Base-by-base conservation (phyloP, 164 flowering plant genomes). In the Cinnamomum chago region DNA sequence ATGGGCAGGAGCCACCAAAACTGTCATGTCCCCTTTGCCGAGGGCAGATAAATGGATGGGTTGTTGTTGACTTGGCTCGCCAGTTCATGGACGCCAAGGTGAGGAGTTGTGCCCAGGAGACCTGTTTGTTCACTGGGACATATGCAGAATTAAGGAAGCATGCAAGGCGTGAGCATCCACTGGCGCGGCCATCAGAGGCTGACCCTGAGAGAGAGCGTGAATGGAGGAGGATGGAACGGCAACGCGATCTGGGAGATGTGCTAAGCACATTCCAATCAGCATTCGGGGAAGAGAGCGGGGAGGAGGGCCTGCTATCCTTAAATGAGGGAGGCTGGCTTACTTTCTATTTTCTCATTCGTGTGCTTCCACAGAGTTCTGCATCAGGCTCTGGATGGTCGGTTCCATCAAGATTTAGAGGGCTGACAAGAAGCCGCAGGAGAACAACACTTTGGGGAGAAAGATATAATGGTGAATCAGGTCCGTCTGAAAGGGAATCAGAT, bases 1-100 rank as follows among this genome's bases (percentile, higher is more conserved):
- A 83, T 70, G 58, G 78, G 23, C 71, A 76, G 58, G 67, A 50
- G 35, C 78, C 65, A 67, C 72, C 76, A 28, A 84, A 88, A 78
- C 80, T 92, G 17, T 66, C 84, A 6, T 95, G 99, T 81, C 99
- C 99, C 3, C 89, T 93, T 0, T 95, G 99, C 75, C 86, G 99
- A 1, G 98, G 98, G 12, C 74, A 82, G 58, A 77, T 93, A 14
- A 84, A 82, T 22, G 93, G 86, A 1, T 93, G 98, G 96, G 73
- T 81, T 60, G 88, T 90, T 58, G 86, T 83, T 70, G 94, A 93
- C 25, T 70, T 84, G 62, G 98, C 99, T 50, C 96, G 99, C 55
- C 71, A 17, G 28, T 93, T 87, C 73, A 90, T 95, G 98, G 89
- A 95, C 78, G 81, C 85, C 6, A 95, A 93, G 79, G 67, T 81